Percentiles rank a stretch among this genome's conserved stretches.
phyloP scores from a whole-genome alignment of 768 basidiomycete genomes.

The Mycena leptocephala region DNA sequence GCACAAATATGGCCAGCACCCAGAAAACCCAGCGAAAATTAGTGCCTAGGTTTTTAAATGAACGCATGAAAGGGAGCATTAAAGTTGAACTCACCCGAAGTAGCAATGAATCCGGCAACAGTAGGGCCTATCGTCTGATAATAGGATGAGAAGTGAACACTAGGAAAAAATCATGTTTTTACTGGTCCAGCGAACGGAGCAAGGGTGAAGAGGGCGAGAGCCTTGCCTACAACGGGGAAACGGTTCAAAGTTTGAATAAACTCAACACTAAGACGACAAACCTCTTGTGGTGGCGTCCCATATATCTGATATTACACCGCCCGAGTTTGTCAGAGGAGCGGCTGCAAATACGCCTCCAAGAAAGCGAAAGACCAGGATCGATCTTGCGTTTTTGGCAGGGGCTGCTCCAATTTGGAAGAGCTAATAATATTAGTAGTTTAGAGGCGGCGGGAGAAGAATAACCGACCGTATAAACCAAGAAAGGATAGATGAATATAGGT shows the following conservation, averaged over 20 bases:
- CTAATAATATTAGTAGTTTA: conserved; percentile 44
- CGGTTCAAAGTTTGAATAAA: background rate
- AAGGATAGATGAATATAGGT: conserved; percentile 70
- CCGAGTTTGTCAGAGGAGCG: conserved; percentile 79
- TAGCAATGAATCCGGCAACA: conserved; percentile 62
- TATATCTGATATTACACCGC: conserved; percentile 71
- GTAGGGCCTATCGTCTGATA: conserved; percentile 63
- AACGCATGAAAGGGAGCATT: background rate
- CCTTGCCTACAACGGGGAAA: conserved; percentile 56
- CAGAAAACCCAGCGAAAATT: conserved; percentile 83
- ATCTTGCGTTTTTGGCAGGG: conserved; percentile 71
- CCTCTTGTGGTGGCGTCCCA: conserved; percentile 75
- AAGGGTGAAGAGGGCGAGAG: conserved; percentile 75
- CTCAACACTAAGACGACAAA: background rate
- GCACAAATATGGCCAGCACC: conserved; percentile 71
- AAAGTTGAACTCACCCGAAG: conserved; percentile 38
- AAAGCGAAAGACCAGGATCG: conserved; percentile 80
- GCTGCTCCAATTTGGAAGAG: conserved; percentile 78
- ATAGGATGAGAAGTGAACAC: conserved; percentile 24
- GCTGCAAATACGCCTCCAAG: conserved; percentile 81
- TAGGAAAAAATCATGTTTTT: background rate
- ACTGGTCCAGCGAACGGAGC: conserved; percentile 79
- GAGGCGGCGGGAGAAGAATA: background rate
- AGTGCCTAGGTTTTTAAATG: conserved; percentile 40
- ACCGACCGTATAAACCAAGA: conserved; percentile 69